A percentile compares a stretch with the other conserved stretches of the same genome.
Conservation (phyloP, 1,284 basidiomycete genomes). For the Crucibulum parvulum region DNA sequence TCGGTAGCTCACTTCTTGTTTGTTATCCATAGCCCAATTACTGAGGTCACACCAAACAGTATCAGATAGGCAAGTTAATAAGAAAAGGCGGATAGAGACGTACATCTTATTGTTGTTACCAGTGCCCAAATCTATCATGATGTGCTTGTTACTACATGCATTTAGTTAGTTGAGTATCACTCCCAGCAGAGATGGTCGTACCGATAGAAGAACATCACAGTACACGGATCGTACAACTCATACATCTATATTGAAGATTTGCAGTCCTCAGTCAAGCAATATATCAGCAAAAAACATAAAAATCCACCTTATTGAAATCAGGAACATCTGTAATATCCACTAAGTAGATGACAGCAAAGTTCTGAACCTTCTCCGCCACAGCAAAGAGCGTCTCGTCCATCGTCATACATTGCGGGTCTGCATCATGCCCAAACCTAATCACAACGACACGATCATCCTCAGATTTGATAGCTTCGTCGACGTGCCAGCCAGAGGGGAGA, state of each 20-base stretch:
- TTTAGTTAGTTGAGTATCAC: not conserved
- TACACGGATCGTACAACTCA: slow-evolving; percentile 93
- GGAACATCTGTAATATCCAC: slow-evolving; percentile 98
- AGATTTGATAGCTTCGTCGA: slow-evolving; percentile 97
- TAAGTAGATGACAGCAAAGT: slow-evolving; percentile 97
- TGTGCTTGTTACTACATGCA: slow-evolving; percentile 89
- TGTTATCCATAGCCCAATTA: slow-evolving; percentile 98
- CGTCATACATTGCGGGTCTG: slow-evolving; percentile 96
- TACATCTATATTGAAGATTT: slow-evolving; percentile 72
- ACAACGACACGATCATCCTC: slow-evolving; percentile 97
- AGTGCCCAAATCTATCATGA: slow-evolving; percentile 99
- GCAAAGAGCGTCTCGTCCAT: slow-evolving; percentile 98
- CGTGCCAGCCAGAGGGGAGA: slow-evolving; percentile 95
- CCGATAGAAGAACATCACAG: slow-evolving; percentile 99
- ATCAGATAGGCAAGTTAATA: slow-evolving; percentile 2
- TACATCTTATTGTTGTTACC: slow-evolving; percentile 99
- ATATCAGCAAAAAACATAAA: not conserved
- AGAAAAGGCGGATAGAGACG: slow-evolving; percentile 27
- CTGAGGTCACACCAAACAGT: slow-evolving; percentile 45
- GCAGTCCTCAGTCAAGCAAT: not conserved
- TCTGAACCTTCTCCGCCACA: slow-evolving; percentile 96
- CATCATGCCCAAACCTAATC: slow-evolving; percentile 95
- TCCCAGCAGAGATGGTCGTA: slow-evolving; percentile 39
- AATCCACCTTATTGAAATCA: slow-evolving; percentile 95
- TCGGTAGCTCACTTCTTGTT: slow-evolving; percentile 79